Base-by-base conservation (phyloP, 495 filamentous ascomycete genomes). In the Xeromyces bisporus region DNA sequence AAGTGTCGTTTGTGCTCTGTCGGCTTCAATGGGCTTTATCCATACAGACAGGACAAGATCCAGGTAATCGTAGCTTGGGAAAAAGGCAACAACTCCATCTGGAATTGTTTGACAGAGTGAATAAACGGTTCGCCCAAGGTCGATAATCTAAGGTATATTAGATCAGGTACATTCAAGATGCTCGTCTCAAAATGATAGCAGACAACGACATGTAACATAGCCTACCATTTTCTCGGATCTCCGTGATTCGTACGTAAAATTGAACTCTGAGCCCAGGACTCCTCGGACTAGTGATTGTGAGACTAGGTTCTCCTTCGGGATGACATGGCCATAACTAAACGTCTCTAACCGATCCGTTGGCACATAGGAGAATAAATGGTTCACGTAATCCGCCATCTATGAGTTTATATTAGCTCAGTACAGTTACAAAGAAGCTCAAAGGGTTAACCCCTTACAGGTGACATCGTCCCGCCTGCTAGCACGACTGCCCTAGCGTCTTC, bases 401-500 rank as follows among this genome's bases (percentile, higher is more conserved):
- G 14, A 15, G 26, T 17, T 11, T 7, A n/a, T 3, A 20, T 41
- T 21, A 23, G 15, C 29, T 42, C 31, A 38, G 26, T 11, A 17
- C 34, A 13, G 33, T 0, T 34, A 8, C 3, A 23, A 20, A 28
- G 16, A 24, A 27, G 6, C 9, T n/a, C 12, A 29, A 6, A 26
- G 3, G n/a, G n/a, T n/a, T n/a, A n/a, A n/a, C 6, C 7, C 34
- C 32, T 44, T 53, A 77, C 72, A 2, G 91, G 89, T 23, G 86
- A 91, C 91, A 97, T 97, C 6, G 89, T 97, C 2, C 89, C 89
- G 31, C 89, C 89, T 8, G 84, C 91, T 10, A 97, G 57, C 28
- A 97, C 80, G 2, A 96, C 82, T 2, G 89, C 80, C 29, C 83
- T 64, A 6, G 87, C 84, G 41, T 84, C 74, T 28, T 81, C 73